Evolutionary conservation across 257 asterid genomes (phyloP), one percentile per base, ranked within the genome.

Genomic region (Sherardia arvensis): DNA sequence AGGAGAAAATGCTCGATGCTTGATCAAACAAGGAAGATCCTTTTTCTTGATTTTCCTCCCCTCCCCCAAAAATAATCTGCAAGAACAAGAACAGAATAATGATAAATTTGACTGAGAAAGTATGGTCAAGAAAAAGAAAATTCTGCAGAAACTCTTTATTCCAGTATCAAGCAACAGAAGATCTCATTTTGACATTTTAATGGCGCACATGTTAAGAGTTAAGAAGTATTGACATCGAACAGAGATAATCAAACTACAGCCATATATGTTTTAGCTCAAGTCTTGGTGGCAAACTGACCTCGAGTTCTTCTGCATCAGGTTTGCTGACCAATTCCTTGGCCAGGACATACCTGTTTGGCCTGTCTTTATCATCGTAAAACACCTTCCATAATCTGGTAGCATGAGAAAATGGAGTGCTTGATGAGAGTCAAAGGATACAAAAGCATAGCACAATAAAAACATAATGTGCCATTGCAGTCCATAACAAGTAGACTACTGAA

Each of bases 291-390:
- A 22, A 60, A 79, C 90, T 66, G 51, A 91, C 98, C 95, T 88
- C 95, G 57, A 92, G 95, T 26, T 88, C 95, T 64, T 92, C 97
- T 27, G 77, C 68, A 77, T 86, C 91, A 65, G 98, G 98, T 51
- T 93, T 91, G 25, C 83, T 84, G 55, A 83, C 78, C 72, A 79
- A 74, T 72, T 92, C 98, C 80, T 83, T 79, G 64, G 95, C 98
- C 23, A 92, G 93, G 67, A 85, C 69, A 68, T 92, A 92, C 71
- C 98, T 75, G 77, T 85, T 85, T 30, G 92, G 95, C 80, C 95
- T 77, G 73, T 85, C 95, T 80, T 85, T 84, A 53, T 92, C 95
- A 72, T 92, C 98, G 63, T 79, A 92, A 69, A 88, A 92, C 65
- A 92, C 98, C 79, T 92, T 92, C 98, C 98, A 92, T 64, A 82